Base-by-base conservation (phyloP, 1,139 yeast species). In the Geotrichum macrosporum region DNA sequence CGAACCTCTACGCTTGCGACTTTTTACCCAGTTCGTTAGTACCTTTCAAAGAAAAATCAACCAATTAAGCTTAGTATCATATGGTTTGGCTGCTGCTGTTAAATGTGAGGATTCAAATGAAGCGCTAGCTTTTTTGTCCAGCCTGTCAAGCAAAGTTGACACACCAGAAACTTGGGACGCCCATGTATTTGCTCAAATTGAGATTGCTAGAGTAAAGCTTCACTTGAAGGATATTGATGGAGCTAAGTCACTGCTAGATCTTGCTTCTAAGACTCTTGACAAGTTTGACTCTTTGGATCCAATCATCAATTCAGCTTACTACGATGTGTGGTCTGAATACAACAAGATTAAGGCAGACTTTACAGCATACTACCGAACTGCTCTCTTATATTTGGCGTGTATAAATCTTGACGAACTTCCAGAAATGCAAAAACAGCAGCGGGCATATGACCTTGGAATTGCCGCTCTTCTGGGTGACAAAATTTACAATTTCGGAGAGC, bases 401-500 rank as follows among this genome's bases (percentile, higher is more conserved):
- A 67, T 80, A 50, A 78, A 79, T 53, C 74, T 67, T 13, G 58
- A 56, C 50, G 78, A 75, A 54, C 70, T 83, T 56, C 69, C 79
- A 6, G 63, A 73, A 19, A 67, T 75, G 37, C 82, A 80, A 48
- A 75, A 69, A 55, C 74, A 74, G 55, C 73, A 70, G 51, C 72
- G 87, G 48, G 92, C 96, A 21, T 80, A 81, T 60, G 95, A 92
- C 57, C 75, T 92, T 58, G 77, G 94, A 51, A 75, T 88, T 45
- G 81, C 95, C 36, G 98, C 97, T 0, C 71, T 92, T 53, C 73
- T 92, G 57, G 98, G 97, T 40, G 95, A 88, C 61, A 81, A 80
- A 62, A 85, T 92, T 57, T 94, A 88, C 72, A 92, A 89, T 69
- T 92, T 92, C 67, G 98, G 98, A 45, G 98, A 94, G 68, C 77